These are phyloP conservation scores for Amphicarpaea edgeworthii DNA, from an alignment of 306 rosid genomes.

Conservation along the genomic window DNA sequence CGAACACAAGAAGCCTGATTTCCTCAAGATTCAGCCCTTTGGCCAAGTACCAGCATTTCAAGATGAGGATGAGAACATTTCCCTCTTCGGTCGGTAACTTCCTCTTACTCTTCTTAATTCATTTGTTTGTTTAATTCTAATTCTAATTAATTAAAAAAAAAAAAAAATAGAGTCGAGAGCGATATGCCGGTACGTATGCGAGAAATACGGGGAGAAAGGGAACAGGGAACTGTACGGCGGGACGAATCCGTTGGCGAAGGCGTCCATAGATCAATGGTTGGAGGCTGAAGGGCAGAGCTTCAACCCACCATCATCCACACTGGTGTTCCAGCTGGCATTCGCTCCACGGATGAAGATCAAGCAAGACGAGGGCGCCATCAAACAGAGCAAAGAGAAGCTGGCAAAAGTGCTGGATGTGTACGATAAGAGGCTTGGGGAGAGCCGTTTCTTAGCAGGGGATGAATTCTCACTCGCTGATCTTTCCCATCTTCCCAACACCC, in stretches of 20 bases:
- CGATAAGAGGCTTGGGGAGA: conserved; percentile 67
- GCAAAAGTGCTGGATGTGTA: conserved; percentile 74
- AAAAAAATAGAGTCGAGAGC: conserved; percentile 65
- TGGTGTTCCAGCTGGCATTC: conserved; percentile 81
- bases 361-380: conserved; percentile 64
- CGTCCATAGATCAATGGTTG: conserved; percentile 86
- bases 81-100: conserved; percentile 82
- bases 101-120: conserved; percentile 26
- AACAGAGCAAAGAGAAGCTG: conserved; percentile 65
- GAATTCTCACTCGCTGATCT: conserved; percentile 87
- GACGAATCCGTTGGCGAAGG: conserved; percentile 69
- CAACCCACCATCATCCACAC: conserved; percentile 70
- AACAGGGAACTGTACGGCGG: conserved; percentile 70
- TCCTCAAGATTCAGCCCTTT: conserved; percentile 80
- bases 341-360: conserved; percentile 84
- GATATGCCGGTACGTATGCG: conserved; percentile 85
- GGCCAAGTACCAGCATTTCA: conserved; percentile 94
- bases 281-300: conserved; percentile 87
- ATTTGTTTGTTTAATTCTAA: too few species aligned
- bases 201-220: conserved; percentile 64
- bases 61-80: conserved; percentile 52
- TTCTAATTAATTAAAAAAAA: too few species aligned
- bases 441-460: conserved; percentile 73
- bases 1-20: conserved; percentile 79
- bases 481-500: conserved; percentile 83